Evolutionary conservation across 1,139 yeast genomes (phyloP), one percentile per base, ranked within the genome.

Genomic region (Fermentozyma sake): DNA sequence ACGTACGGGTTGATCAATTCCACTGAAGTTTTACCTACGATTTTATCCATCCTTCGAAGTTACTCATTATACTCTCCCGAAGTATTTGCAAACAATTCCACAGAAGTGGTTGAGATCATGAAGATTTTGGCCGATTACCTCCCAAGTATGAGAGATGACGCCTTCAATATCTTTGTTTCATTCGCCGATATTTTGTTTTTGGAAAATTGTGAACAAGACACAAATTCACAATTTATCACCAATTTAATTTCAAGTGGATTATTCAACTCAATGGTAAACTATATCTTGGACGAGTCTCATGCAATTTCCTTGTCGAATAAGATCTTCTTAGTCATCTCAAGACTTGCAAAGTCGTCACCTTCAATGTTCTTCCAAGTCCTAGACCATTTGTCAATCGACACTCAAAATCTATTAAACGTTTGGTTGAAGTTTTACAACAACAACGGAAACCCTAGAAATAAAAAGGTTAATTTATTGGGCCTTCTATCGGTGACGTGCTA

Each of bases 21-120:
- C 27, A 83, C 96, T 0, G 98, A 91, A 49, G 75, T 82, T 14
- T 57, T 91, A 26, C 82, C 89, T 1, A 58, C 76, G 4, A 66
- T 84, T 12, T 52, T 89, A 23, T 74, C 79, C 12, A 76, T 89
- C 8, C 52, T 82, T 8, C 74, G 91, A 50, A 78, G 91, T 37
- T 89, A 87, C 51, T 52, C 80, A 0, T 57, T 86, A 22, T 52
- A 85, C 16, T 57, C 75, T 6, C 76, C 80, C 1, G 57, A 61
- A 7, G 42, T 77, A n/a, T 69, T 75, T 34, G 50, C 50, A 8
- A 57, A 50, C 6, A 24, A 12, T 10, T 32, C 16, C 10, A 23
- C 22, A 10, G 30, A 19, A 5, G 47, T 49, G 0, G 8, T 22
- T 13, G 64, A 63, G 20, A 50, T 76, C n/a, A 73, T 82, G 37